A percentile compares a stretch with the other conserved stretches of the same genome.
Evolutionary conservation across 2,329 filamentous ascomycete genomes (phyloP).

Genomic region (Penicillium janthinellum): DNA sequence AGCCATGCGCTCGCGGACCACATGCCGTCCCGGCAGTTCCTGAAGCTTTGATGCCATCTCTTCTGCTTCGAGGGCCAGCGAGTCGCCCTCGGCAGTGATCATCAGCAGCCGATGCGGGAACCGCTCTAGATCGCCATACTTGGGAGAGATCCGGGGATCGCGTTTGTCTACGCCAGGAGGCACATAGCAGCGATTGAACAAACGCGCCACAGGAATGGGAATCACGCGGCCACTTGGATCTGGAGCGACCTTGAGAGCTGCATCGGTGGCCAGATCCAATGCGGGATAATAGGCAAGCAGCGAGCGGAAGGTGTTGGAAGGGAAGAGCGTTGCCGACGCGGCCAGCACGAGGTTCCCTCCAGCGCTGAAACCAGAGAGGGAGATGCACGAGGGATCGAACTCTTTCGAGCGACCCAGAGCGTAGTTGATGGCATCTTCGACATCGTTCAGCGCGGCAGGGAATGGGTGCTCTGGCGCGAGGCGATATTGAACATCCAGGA

Average conservation of each 20-base stretch:
- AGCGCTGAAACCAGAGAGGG: conserved; percentile 48
- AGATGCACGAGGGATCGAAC: conserved; percentile 38
- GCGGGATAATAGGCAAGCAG: conserved; percentile 39
- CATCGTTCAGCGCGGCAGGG: conserved; percentile 44
- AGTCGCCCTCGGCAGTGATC: conserved; percentile 35
- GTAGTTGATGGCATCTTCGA: conserved; percentile 43
- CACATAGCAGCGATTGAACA: conserved; percentile 36
- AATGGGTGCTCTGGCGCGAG: conserved; percentile 46
- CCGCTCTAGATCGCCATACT: conserved; percentile 26
- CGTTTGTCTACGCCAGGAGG: conserved; percentile 26
- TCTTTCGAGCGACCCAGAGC: conserved; percentile 35
- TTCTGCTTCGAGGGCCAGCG: conserved; percentile 34
- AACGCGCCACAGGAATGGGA: conserved; percentile 25
- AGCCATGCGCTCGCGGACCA: conserved; percentile 37
- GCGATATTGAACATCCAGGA: conserved; percentile 45
- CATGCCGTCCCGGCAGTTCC: conserved; percentile 23
- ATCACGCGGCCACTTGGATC: conserved; percentile 25
- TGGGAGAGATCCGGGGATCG: conserved; percentile 38
- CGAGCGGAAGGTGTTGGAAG: conserved; percentile 33
- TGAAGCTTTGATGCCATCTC: conserved; percentile 30
- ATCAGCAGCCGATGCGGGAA: conserved; percentile 36
- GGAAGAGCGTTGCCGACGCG: conserved; percentile 32
- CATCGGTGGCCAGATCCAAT: conserved; percentile 27
- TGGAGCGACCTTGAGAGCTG: conserved; percentile 26
- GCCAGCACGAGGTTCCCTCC: conserved; percentile 46